Conservation (phyloP, 2,329 filamentous ascomycete species). For the Macrophomina pseudophaseolina region DNA sequence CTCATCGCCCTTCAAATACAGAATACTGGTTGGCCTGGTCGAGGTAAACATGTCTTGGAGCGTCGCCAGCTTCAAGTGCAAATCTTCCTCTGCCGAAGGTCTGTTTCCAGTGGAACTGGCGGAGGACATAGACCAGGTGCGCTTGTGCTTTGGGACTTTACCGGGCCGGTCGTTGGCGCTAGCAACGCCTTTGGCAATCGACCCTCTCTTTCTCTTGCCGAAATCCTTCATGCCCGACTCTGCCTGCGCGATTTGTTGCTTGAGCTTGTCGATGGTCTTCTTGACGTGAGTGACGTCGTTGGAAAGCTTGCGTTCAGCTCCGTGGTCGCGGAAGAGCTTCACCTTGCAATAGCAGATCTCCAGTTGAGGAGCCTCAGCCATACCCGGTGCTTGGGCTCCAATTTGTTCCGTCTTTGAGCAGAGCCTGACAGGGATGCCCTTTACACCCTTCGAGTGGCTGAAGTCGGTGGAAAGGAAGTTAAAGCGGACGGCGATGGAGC, state of each 20-base stretch:
- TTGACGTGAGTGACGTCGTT: conserved; percentile 95
- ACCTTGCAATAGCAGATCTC: conserved; percentile 97
- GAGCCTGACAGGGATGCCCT: conserved; percentile 91
- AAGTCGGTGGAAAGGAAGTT: conserved; percentile 99
- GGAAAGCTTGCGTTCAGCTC: conserved; percentile 90
- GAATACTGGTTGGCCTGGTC: conserved; percentile 75
- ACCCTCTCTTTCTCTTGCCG: conserved; percentile 64
- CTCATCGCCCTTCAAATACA: conserved; percentile 78
- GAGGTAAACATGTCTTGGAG: conserved; percentile 90
- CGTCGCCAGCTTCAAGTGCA: conserved; percentile 77
- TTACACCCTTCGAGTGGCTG: conserved; percentile 97
- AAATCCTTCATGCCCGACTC: conserved; percentile 65
- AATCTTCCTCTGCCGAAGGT: conserved; percentile 66
- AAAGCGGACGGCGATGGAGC: conserved; percentile 88
- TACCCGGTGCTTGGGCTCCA: conserved; percentile 44
- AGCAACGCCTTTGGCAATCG: conserved; percentile 51
- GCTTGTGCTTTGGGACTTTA: conserved; percentile 89
- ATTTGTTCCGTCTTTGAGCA: conserved; percentile 86
- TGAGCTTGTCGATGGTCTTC: conserved; percentile 94
- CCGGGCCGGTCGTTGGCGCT: conserved; percentile 68
- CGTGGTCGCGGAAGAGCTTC: conserved; percentile 95
- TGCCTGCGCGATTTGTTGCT: conserved; percentile 85
- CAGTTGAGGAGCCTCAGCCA: conserved; percentile 51
- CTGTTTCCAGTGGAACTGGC: conserved; percentile 52
- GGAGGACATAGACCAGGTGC: conserved; percentile 95